Conservation (phyloP, 192 early-diverging fungal genomes). For the Backusella sp. region DNA sequence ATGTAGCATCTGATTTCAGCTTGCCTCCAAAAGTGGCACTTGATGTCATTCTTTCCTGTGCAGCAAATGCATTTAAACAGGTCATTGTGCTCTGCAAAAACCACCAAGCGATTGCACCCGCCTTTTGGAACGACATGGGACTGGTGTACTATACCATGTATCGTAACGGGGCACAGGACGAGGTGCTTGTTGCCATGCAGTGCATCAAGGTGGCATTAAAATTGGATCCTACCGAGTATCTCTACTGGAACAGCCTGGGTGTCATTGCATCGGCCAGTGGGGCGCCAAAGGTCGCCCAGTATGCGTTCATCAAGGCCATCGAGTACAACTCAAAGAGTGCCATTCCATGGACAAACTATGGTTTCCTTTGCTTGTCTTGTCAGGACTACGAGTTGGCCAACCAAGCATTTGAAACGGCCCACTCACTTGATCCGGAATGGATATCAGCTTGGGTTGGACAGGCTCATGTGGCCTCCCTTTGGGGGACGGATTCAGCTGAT, state of each 20-base stretch:
- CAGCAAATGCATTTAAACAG: constrained; percentile 50
- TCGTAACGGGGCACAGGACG: constrained; percentile 18
- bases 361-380: constrained; percentile 71
- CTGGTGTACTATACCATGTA: constrained; percentile 45
- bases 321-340: constrained; percentile 62
- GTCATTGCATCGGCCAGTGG: constrained; percentile 46
- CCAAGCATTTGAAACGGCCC: constrained; percentile 68
- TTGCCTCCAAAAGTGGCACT: constrained; percentile 33
- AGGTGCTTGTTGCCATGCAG: constrained; percentile 36
- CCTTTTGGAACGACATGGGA: constrained; percentile 54
- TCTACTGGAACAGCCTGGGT: constrained; percentile 76
- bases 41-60: constrained; percentile 45
- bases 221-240: constrained; percentile 53
- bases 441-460: constrained; percentile 84
- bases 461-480: constrained; percentile 68
- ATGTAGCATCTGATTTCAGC: constrained; percentile 24
- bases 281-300: constrained; percentile 70
- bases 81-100: constrained; percentile 46
- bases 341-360: constrained; percentile 80
- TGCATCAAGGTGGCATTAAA: constrained; percentile 57
- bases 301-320: constrained; percentile 80
- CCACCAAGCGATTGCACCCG: constrained; percentile 32
- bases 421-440: constrained; percentile 78
- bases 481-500: constrained; percentile 56
- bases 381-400: constrained; percentile 75